These are phyloP conservation scores for Saturnispora serradocipensis DNA, from an alignment of 805 yeast genomes.

Conservation along the genomic window DNA sequence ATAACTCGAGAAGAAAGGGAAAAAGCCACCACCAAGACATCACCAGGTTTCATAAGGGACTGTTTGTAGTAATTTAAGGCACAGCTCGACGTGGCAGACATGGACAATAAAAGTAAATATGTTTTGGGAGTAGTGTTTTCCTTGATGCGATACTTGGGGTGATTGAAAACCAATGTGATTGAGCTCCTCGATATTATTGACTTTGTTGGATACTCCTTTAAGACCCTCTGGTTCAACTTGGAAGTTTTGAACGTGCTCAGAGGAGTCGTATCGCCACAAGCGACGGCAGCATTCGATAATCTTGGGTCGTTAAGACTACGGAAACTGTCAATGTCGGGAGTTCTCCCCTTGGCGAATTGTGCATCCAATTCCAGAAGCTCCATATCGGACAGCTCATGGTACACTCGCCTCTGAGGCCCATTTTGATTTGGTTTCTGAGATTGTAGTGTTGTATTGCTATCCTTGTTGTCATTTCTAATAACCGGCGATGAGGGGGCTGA, in stretches of 20 bases:
- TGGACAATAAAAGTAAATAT: slow-evolving; percentile 48
- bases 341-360: slow-evolving; percentile 35
- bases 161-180: slow-evolving; percentile 36
- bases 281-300: slow-evolving; percentile 10
- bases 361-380: slow-evolving; percentile 47
- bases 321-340: slow-evolving; percentile 28
- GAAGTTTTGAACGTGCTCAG: slow-evolving; percentile 4
- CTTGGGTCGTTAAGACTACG: slow-evolving; percentile 10
- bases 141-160: slow-evolving; percentile 24
- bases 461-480: slow-evolving; percentile 3
- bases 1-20: slow-evolving; percentile 17
- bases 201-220: slow-evolving; percentile 28
- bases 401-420: slow-evolving; percentile 28
- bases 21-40: slow-evolving; percentile 44
- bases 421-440: slow-evolving; percentile 21
- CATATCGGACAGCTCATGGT: slow-evolving; percentile 43
- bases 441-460: slow-evolving; percentile 10
- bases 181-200: slow-evolving; percentile 26
- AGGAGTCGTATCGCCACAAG: slow-evolving; percentile 12
- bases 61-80: slow-evolving; percentile 57
- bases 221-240: slow-evolving; percentile 7
- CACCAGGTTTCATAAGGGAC: slow-evolving; percentile 49
- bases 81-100: slow-evolving; percentile 64
- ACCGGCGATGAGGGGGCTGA: slow-evolving; percentile 1
- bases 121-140: slow-evolving; percentile 16